Percentiles rank a stretch among this genome's conserved stretches.
These are phyloP conservation scores for Ganoderma sinense DNA, from an alignment of 1,284 basidiomycete genomes.

Conservation along the genomic window DNA sequence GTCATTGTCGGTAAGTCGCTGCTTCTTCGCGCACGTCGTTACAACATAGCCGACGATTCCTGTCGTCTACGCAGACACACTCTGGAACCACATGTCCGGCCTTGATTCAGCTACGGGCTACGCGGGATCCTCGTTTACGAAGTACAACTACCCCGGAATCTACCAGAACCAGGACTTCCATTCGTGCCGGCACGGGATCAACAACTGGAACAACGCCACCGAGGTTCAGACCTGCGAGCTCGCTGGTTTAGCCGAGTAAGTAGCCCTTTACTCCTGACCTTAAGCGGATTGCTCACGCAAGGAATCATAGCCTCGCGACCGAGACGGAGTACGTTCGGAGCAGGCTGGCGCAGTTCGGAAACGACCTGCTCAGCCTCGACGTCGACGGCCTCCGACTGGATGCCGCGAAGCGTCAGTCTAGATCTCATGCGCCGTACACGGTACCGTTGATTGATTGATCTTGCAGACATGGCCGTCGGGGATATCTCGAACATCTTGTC, in stretches of 20 bases:
- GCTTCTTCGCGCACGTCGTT: not conserved
- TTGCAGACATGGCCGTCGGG: constrained; percentile 56
- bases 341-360: constrained; percentile 62
- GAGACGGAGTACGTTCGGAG: constrained; percentile 66
- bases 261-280: not conserved
- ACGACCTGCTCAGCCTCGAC: constrained; percentile 67
- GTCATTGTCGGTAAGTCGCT: constrained; percentile 60
- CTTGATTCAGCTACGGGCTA: constrained; percentile 52
- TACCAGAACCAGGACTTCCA: constrained; percentile 68
- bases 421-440: not conserved
- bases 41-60: not conserved
- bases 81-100: constrained; percentile 74
- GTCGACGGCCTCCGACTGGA: constrained; percentile 72
- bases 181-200: constrained; percentile 67
- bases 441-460: not conserved
- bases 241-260: constrained; percentile 65
- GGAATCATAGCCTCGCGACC: constrained; percentile 56
- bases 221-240: constrained; percentile 72
- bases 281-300: too few relatives aligned
- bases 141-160: constrained; percentile 66
- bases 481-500: constrained; percentile 64
- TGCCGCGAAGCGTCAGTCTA: constrained; percentile 65
- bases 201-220: constrained; percentile 56
- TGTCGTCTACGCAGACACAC: constrained; percentile 49
- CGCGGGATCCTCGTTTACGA: constrained; percentile 58